Evolutionary conservation across 768 basidiomycete species (phyloP).

Genomic region (Termitomyces sp.): DNA sequence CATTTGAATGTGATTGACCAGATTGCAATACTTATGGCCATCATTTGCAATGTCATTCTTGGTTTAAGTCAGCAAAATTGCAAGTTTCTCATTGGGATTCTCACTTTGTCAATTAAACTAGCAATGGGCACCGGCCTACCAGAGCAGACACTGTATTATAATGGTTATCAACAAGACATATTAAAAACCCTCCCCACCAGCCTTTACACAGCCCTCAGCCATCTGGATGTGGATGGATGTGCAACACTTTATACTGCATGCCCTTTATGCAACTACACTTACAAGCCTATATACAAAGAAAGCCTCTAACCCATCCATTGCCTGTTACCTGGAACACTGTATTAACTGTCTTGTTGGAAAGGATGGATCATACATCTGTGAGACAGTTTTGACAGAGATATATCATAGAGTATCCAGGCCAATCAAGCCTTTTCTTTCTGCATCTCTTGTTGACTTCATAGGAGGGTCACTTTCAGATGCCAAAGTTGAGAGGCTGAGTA

Average conservation of each 20-base stretch:
- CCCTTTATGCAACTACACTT: constrained; percentile 12
- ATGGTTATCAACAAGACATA: not conserved
- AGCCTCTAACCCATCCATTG: not conserved
- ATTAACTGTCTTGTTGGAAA: not conserved
- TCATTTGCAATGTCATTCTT: too few species aligned
- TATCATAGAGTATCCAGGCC: not conserved
- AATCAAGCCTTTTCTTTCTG: not conserved
- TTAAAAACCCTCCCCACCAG: constrained; percentile 12
- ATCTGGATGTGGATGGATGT: constrained; percentile 6
- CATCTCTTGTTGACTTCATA: not conserved
- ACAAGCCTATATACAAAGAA: constrained; percentile 3
- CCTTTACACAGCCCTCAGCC: constrained; percentile 6
- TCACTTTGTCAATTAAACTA: too few species aligned
- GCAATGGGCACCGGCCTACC: too few species aligned
- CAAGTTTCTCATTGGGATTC: too few species aligned
- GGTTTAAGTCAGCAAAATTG: too few species aligned
- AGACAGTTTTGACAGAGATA: too few species aligned
- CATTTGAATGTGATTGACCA: too few species aligned
- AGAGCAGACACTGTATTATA: not conserved
- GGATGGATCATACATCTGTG: not conserved
- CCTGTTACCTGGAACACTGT: constrained; percentile 1
- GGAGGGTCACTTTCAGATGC: not conserved
- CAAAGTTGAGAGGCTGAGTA: not conserved
- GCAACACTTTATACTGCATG: constrained; percentile 12
- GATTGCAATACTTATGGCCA: too few species aligned